Evolutionary conservation across 352 stramenopile genomes (phyloP).

Genomic region (Aphanomyces euteiches): DNA sequence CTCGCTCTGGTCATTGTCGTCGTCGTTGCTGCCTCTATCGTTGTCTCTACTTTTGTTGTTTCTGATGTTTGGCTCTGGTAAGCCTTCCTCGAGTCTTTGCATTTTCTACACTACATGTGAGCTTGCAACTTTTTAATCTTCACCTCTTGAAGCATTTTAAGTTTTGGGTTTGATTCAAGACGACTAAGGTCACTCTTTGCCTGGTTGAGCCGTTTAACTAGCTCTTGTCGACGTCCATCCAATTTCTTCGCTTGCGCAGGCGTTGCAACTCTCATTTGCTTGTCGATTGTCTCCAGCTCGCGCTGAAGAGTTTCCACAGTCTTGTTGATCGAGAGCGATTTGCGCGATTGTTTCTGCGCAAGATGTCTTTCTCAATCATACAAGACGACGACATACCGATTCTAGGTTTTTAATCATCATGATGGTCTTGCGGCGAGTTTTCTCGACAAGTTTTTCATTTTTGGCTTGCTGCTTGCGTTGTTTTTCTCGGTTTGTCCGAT

Average conservation of each 20-base stretch:
- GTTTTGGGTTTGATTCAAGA: background rate
- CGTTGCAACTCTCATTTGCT: constrained; percentile 32
- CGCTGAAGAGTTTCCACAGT: constrained; percentile 12
- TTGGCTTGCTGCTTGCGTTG: constrained; percentile 16
- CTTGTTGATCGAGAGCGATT: constrained; percentile 14
- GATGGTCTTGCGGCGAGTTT: constrained; percentile 8
- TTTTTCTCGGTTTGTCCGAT: constrained; percentile 21
- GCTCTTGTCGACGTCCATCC: constrained; percentile 37
- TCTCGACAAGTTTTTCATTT: background rate
- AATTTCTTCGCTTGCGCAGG: constrained; percentile 49
- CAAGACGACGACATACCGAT: background rate
- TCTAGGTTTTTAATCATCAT: constrained; percentile 9
- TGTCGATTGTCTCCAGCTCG: constrained; percentile 5
- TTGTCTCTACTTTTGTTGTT: background rate
- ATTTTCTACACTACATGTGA: background rate
- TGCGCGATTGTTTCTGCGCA: constrained; percentile 14
- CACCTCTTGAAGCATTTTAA: constrained; percentile 21
- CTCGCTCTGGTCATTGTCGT: constrained; percentile 9
- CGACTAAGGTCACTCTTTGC: background rate
- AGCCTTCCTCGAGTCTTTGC: background rate
- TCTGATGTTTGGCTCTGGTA: background rate
- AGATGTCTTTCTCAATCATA: background rate
- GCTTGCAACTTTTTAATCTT: background rate
- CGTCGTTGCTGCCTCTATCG: background rate
- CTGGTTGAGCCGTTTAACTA: constrained; percentile 26